These are phyloP conservation scores for Schizothecium vesticola DNA, from an alignment of 495 filamentous ascomycete species.

Conservation along the genomic window DNA sequence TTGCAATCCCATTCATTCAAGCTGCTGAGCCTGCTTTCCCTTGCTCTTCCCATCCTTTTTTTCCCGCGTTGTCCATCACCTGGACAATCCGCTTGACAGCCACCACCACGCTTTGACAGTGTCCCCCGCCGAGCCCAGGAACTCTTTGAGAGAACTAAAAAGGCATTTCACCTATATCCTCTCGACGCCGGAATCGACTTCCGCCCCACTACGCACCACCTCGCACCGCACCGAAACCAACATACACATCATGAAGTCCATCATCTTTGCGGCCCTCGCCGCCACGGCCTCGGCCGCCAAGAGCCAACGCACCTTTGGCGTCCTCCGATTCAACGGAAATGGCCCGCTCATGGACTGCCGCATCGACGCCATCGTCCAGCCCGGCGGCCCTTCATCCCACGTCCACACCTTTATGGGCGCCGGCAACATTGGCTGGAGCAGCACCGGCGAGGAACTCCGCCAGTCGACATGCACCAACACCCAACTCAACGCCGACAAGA, in stretches of 20 bases:
- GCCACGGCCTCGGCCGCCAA: constrained; percentile 29
- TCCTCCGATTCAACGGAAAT: constrained; percentile 39
- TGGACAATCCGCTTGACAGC: not conserved
- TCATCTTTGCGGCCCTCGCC: constrained; percentile 20
- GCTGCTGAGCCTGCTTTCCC: constrained; percentile 28
- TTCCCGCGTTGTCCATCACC: not conserved
- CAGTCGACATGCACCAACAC: constrained; percentile 63
- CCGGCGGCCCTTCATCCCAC: constrained; percentile 53
- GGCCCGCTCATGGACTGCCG: constrained; percentile 52
- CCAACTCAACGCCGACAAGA: constrained; percentile 59
- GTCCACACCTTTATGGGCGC: constrained; percentile 66
- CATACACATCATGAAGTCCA: constrained; percentile 20
- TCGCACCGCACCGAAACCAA: not conserved
- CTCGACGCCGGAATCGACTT: not conserved
- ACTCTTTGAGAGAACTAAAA: not conserved
- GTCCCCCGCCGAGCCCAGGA: constrained; percentile 1
- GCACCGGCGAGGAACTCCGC: constrained; percentile 52
- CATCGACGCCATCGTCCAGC: constrained; percentile 60
- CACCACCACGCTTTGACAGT: constrained; percentile 4
- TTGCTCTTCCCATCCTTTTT: constrained; percentile 36
- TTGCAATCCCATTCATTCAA: constrained; percentile 17
- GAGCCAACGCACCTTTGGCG: constrained; percentile 38
- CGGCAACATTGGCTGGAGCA: constrained; percentile 61
- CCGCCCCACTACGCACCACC: not conserved
- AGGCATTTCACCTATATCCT: not conserved